phyloP scores from a whole-genome alignment of 768 basidiomycete species.

The Suillus clintonianus region DNA sequence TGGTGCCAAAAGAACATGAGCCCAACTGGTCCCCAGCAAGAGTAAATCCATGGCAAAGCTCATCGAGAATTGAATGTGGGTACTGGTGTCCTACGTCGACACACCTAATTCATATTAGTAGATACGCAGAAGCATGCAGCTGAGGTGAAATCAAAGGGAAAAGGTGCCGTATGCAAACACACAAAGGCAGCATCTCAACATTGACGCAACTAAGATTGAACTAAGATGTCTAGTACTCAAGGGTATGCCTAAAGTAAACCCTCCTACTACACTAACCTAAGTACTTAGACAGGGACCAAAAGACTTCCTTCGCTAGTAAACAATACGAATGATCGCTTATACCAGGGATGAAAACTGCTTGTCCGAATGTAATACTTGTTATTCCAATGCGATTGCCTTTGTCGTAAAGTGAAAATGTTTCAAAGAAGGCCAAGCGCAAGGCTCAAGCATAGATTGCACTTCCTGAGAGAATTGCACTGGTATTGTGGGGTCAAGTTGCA shows the following conservation, averaged over 20 bases:
- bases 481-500: not conserved
- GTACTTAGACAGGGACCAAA: not conserved
- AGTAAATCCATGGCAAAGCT: conserved; percentile 47
- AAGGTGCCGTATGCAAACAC: not conserved
- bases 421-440: conserved; percentile 7
- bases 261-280: not conserved
- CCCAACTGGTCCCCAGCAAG: conserved; percentile 53
- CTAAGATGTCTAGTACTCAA: not conserved
- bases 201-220: not conserved
- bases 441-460: conserved; percentile 1
- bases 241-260: not conserved
- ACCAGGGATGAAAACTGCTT: not conserved
- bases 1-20: conserved; percentile 77
- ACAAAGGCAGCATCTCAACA: not conserved
- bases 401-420: conserved; percentile 5
- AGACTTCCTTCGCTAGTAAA: not conserved
- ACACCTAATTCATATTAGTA: no score
- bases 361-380: not conserved
- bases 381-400: not conserved
- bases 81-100: not conserved
- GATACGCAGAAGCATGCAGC: not conserved
- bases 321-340: not conserved
- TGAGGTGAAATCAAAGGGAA: not conserved
- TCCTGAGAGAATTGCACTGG: not conserved
- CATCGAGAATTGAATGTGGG: not conserved